Evolutionary conservation across 2,329 filamentous ascomycete genomes (phyloP), one percentile per base, ranked within the genome.

Genomic region (Fusarium sp.): DNA sequence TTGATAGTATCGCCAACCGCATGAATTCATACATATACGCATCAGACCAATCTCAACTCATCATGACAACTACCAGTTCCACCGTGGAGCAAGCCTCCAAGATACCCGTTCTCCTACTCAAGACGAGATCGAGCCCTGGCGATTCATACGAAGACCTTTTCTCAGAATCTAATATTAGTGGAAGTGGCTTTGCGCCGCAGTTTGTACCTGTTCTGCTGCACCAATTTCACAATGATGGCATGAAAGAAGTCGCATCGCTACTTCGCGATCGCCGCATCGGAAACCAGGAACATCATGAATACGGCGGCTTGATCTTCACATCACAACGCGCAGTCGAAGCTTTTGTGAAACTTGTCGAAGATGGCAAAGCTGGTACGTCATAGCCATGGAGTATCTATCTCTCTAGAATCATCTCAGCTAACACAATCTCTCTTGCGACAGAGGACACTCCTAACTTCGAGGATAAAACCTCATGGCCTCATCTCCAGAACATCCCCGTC

Each of bases 311-410:
- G 64, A 91, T 96, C 54, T 95, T 96, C 78, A 96, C 93, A 4
- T 95, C 92, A 12, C 94, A 96, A 79, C 88, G 93, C 53, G 93
- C 94, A 2, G 93, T 96, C 5, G 94, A 96, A 79, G 93, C 92
- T 0, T 94, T 96, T 76, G 83, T 88, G 7, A 84, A 87, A 49
- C 82, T 94, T 13, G 86, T 94, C 1, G 82, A 86, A 18, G 87
- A 89, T 36, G 83, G 88, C 29, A 82, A 83, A 77, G 82, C 81
- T 81, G 68, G 70, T 75, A 54, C 27, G 73, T 57, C 35, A 57
- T 56, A 17, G 11, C 25, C 38, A 20, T 41, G 52, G 50, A 52
- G 53, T 29, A n/a, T 7, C 29, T 7, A 33, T 53, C 15, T 20
- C 22, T 11, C 17, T 6, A 46, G 12, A 31, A 47, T 20, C 31